Percentiles rank a stretch among this genome's conserved stretches.
phyloP scores from a whole-genome alignment of 768 basidiomycete genomes.

The Trametes villosa region DNA sequence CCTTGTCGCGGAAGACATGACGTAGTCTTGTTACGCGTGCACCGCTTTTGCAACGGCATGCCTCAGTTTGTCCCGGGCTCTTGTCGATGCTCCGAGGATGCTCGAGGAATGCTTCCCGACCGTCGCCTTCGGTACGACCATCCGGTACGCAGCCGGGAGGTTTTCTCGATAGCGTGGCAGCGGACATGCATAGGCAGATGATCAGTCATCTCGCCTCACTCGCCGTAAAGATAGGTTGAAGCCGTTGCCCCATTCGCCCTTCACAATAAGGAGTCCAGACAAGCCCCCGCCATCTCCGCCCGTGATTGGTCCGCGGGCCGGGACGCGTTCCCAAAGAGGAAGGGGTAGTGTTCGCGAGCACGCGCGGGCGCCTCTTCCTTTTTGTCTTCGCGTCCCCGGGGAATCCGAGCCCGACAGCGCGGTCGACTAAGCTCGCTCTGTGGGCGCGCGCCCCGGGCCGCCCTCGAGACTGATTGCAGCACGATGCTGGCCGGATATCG shows the following conservation, averaged over 20 bases:
- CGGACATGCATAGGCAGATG: neutral
- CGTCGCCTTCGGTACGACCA: neutral
- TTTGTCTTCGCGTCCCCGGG: constrained; percentile 19
- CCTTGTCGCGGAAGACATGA: too few relatives aligned
- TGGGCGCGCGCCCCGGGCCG: neutral
- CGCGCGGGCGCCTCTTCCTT: constrained; percentile 10
- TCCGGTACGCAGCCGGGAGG: neutral
- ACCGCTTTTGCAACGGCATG: too few relatives aligned
- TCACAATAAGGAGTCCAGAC: constrained; percentile 18
- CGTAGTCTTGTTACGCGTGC: neutral
- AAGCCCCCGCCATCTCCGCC: neutral
- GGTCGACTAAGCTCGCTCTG: constrained; percentile 6
- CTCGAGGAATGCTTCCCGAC: neutral
- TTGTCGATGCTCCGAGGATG: neutral
- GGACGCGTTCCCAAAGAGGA: constrained; percentile 7
- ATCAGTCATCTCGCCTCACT: neutral
- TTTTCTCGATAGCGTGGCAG: neutral
- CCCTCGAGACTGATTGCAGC: neutral
- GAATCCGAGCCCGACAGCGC: constrained; percentile 7
- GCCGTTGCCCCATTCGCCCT: neutral
- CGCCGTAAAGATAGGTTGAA: neutral
- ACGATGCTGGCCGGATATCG: constrained; percentile 3
- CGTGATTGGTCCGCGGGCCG: neutral
- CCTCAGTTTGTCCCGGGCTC: neutral
- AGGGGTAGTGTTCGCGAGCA: constrained; percentile 19